phyloP scores from a whole-genome alignment of 768 basidiomycete species.

The Glaciozyma antarctica region DNA sequence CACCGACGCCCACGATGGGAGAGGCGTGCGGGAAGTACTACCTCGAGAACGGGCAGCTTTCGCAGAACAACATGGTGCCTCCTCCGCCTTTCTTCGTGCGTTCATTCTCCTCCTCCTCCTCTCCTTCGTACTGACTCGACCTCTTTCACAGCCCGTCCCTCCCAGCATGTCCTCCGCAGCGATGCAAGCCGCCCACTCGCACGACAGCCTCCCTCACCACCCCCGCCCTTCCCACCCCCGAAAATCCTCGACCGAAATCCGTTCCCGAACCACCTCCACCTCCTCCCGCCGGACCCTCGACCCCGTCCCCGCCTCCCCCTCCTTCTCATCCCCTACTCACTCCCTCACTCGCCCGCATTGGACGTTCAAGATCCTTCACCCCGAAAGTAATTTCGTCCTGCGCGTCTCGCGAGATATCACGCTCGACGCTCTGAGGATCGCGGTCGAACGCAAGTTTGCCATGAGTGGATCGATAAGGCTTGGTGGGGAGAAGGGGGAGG shows the following conservation, averaged over 20 bases:
- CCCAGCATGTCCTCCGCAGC: conserved; percentile 10
- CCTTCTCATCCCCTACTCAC: not conserved
- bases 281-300: conserved; percentile 7
- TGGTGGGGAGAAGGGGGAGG: not conserved
- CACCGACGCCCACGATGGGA: conserved; percentile 16
- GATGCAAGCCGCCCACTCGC: conserved; percentile 14
- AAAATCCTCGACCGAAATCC: conserved; percentile 3
- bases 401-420: conserved; percentile 6
- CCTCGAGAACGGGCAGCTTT: conserved; percentile 9
- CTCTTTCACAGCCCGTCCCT: conserved; percentile 18
- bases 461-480: conserved; percentile 8
- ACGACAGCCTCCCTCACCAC: conserved; percentile 10
- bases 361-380: conserved; percentile 22
- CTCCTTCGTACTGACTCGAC: not conserved
- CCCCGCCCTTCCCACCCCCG: not conserved
- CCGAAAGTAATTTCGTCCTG: conserved; percentile 18
- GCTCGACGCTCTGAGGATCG: conserved; percentile 4
- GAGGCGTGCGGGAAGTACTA: conserved; percentile 7
- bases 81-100: conserved; percentile 26
- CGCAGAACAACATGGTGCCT: conserved; percentile 18
- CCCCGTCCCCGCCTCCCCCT: conserved; percentile 5
- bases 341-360: not conserved
- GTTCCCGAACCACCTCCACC: conserved; percentile 17
- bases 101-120: not conserved
- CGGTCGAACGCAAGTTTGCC: conserved; percentile 14